Percentiles rank a stretch among this genome's conserved stretches.
These are phyloP conservation scores for Trichophyton mentagrophytes DNA, from an alignment of 2,329 filamentous ascomycete species.

Conservation along the genomic window DNA sequence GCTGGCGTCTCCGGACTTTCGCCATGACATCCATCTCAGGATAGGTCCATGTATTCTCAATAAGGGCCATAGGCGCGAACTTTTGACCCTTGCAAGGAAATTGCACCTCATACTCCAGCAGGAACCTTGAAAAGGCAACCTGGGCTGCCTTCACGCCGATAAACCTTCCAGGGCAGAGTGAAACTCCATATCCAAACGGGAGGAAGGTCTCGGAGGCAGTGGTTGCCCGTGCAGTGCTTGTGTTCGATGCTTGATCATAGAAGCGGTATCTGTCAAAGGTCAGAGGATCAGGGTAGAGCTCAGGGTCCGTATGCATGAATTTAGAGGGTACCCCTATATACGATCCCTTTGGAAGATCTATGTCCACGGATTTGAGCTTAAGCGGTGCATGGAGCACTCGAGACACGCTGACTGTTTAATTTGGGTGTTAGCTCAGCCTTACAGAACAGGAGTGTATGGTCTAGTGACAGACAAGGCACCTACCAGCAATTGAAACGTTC, in stretches of 20 bases:
- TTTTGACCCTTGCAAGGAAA: neutral
- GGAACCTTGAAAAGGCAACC: neutral
- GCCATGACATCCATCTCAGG: neutral
- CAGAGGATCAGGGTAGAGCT: neutral
- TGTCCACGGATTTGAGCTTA: neutral
- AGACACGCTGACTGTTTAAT: neutral
- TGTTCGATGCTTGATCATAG: neutral
- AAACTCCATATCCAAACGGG: neutral
- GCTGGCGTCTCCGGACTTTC: neutral
- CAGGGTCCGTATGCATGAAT: slow-evolving; percentile 1
- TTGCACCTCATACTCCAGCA: neutral
- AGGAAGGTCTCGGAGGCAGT: slow-evolving; percentile 3
- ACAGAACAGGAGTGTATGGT: neutral
- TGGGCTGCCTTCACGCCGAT: neutral
- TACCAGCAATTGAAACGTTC: neutral
- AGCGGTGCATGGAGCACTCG: neutral
- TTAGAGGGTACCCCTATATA: neutral
- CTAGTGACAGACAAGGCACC: neutral
- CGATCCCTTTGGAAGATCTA: neutral
- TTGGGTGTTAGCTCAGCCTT: neutral
- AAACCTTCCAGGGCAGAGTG: slow-evolving; percentile 1
- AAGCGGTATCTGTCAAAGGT: neutral
- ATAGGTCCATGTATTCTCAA: neutral
- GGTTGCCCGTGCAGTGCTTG: neutral
- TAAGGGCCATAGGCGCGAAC: neutral